Evolutionary conservation across 169 alveolate species (phyloP), one percentile per base, ranked within the genome.

Genomic region (Amoebophrya sp.): DNA sequence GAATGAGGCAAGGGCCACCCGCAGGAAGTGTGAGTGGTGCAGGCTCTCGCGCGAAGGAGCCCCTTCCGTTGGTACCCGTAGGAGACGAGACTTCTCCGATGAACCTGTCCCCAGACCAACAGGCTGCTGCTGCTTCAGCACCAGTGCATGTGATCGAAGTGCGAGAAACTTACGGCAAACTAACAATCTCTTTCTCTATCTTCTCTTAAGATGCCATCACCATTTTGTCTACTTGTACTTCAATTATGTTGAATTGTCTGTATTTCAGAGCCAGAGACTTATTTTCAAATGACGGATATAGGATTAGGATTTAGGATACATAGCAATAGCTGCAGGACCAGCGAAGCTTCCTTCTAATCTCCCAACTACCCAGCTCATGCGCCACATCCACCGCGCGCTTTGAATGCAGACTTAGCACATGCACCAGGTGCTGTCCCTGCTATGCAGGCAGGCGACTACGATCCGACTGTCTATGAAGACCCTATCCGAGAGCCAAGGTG

Each of bases 401-500:
- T 65, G 33, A 65, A 65, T 36, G 83, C 83, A 18, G 33, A 1
- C 33, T 36, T 65, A 6, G 83, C 83, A 36, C 83, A 65, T 36
- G 83, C 83, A 36, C 83, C 83, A 10, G 83, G 83, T 36, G 83
- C 83, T 10, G 83, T 65, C 33, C 83, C 83, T 6, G 38, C 18
- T 1, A 65, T 65, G 83, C 83, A 65, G 83, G 83, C 83, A 10
- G 83, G 83, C 33, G 83, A 65, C 36, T 65, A 65, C 83, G 83
- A 65, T 18, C 39, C 83, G 36, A 65, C 83, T 36, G 83, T 65
- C 39, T 36, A 65, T 36, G 83, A 65, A 6, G 83, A 65, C 83
- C 36, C 33, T 6, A 65, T 65, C 26, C 83, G 26, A 29, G 83
- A 65, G 83, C 83, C 83, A 18, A 29, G n/a, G 83, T 65, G 83